Evolutionary conservation across 2,329 filamentous ascomycete species (phyloP).

Genomic region (Talaromyces sp.): DNA sequence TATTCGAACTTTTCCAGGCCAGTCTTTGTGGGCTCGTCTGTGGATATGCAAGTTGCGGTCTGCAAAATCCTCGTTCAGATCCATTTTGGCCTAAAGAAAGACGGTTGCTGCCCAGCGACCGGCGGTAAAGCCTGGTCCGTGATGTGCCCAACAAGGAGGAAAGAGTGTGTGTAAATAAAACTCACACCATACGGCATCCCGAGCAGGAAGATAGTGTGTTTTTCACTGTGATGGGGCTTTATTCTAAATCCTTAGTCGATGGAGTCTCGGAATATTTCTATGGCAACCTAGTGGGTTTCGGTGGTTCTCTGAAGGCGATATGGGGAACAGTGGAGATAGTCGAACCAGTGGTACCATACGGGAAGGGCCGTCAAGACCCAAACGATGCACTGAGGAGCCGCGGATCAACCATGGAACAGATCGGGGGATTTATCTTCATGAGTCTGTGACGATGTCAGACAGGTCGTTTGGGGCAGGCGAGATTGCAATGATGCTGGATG

Average conservation of each 20-base stretch:
- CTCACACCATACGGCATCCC: too few relatives aligned
- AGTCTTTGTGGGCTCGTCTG: conserved; percentile 4
- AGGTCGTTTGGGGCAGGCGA: conserved; percentile 8
- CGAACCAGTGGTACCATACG: conserved; percentile 28
- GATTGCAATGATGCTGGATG: conserved; percentile 5
- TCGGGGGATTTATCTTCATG: neutral
- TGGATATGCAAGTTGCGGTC: conserved; percentile 30
- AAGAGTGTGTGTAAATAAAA: neutral
- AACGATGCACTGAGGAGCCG: conserved; percentile 15
- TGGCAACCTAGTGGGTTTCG: conserved; percentile 22
- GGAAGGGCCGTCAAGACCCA: conserved; percentile 22
- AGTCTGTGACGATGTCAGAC: neutral
- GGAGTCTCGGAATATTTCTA: conserved; percentile 18
- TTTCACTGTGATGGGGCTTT: neutral
- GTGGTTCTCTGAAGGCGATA: conserved; percentile 9
- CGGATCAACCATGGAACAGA: conserved; percentile 25
- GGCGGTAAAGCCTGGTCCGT: conserved; percentile 35
- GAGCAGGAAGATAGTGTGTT: too few relatives aligned
- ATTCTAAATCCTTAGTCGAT: neutral
- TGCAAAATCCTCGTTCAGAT: conserved; percentile 19
- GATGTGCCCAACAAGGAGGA: conserved; percentile 29
- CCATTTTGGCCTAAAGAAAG: conserved; percentile 22
- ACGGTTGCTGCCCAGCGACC: conserved; percentile 38
- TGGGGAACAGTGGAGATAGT: conserved; percentile 24
- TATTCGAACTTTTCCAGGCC: too few relatives aligned